Evolutionary conservation across 1,139 yeast species (phyloP), one percentile per base, ranked within the genome.

Genomic region (Yamadazyma pseudoaaseri): DNA sequence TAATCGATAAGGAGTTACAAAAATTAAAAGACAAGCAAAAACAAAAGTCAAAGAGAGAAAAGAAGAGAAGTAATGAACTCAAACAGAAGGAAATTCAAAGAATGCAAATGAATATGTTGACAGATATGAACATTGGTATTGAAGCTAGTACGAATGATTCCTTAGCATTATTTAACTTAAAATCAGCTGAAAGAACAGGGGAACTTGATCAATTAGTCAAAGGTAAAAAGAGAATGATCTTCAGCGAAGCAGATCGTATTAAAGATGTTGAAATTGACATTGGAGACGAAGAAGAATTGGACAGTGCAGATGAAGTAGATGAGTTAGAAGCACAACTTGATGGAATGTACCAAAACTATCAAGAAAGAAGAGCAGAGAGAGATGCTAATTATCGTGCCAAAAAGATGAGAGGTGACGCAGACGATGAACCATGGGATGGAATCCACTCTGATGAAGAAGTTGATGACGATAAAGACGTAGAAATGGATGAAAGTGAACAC

Each of bases 91-190:
- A 90, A 56, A 79, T 92, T 36, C 74, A 76, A 35, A 78, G 97
- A 62, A 82, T 89, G 84, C 97, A 92, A 62, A 84, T 92, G 94
- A 87, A 86, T 56, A 90, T 92, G 97, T 70, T 86, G 41, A 86
- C 96, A 3, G 96, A 95, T 52, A 79, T 77, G 70, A 95, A 87
- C 52, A 81, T 92, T 45, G 97, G 97, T 72, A 70, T 87, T 30
- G 98, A 92, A 57, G 96, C 96, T 13, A 92, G 87, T n/a, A 76
- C 76, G 36, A 64, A 76, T 37, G 96, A 95, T 34, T 73, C 84
- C 29, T 95, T 86, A 39, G 76, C 94, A 1, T 65, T 90, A 41
- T 92, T 92, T 65, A 86, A 82, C 53, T 71, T 92, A 55, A 83
- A 81, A 51, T 63, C 76, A 13, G 96, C 97, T 2, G 87, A 86